Evolutionary conservation across 768 basidiomycete genomes (phyloP), one percentile per base, ranked within the genome.

Genomic region (Tubosaeta sp.): DNA sequence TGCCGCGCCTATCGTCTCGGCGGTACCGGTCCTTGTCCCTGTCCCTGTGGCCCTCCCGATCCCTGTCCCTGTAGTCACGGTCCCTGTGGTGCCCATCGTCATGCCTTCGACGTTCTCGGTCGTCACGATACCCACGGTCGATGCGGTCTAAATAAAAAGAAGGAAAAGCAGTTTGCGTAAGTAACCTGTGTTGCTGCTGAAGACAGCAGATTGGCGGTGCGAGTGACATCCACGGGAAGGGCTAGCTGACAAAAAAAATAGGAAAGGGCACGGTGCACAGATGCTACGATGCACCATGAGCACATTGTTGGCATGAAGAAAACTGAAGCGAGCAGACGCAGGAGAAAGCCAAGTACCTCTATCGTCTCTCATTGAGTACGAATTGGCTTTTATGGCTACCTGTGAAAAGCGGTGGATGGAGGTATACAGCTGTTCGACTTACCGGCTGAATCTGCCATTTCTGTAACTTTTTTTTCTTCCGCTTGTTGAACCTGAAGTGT

Each of bases 61-160:
- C 82, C 41, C 69, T 65, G 17, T 79, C 74, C 27, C 74, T 69
- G 59, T 74, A 70, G 45, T 83, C 82, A 43, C 82, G 73, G 52
- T 81, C 75, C 34, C 79, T 72, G 57, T 79, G 75, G 49, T 74
- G 75, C 51, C 75, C 76, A 29, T 81, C 71, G 49, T 80, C 84
- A 55, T 85, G 83, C 58, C 85, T 78, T 56, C 85, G 77, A 44
- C 84, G 79, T 48, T 84, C 76, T 58, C 86, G 81, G 67, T 88
- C 82, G 55, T 73, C 72, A 48, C 83, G 79, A 61, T 82, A 84
- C 60, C 80, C 81, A 58, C 85, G 84, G 63, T 65, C 64, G 43
- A 42, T 17, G 19, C 65, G 64, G 50, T 83, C 80, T 71, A 73
- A 63, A 70, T 66, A 74, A 67, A 80, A 82, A 50, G 50, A 45